Evolutionary conservation across 179 eudicot species (phyloP), one percentile per base, ranked within the genome.

Genomic region (Silene vulgaris): DNA sequence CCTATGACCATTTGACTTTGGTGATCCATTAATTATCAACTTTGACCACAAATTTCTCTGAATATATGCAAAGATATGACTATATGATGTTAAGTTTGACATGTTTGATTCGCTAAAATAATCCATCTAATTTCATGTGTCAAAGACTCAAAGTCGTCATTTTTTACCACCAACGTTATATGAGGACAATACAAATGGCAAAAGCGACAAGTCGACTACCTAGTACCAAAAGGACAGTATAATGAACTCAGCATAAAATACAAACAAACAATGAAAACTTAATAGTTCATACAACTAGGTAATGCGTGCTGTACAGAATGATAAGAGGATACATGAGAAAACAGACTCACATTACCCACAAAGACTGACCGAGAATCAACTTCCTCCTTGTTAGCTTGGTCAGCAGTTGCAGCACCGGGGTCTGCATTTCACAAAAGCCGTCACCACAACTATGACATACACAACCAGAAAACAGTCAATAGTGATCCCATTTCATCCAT

Each of bases 301-400:
- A 60, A 72, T 17, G 19, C 37, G 68, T 17, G 19, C 37, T 56
- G 17, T 20, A 5, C 11, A 2, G 59, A 71, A 40, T 35, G 65
- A 8, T 13, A 14, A 14, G 0, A 50, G 57, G 14, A 3, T 29
- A 74, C 14, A 9, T 26, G 5, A 67, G 71, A 52, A 40, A 40
- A 43, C 40, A 29, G 17, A 73, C 91, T 86, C 84, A 88, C 91
- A 81, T 88, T 88, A 70, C 91, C 91, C 64, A 88, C 91, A 85
- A 86, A 88, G 50, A 88, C 82, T 71, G 89, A 88, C 4, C 91
- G 89, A 78, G 89, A 84, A 82, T 88, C 91, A 48, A 88, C 79
- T 86, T 88, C 91, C 84, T 88, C 91, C 73, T 56, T 88, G 72
- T 80, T 84, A 67, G 88, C 91, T 69, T 86, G 89, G 65, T 82